These are phyloP conservation scores for Termitomyces sp. DNA, from an alignment of 768 basidiomycete species.

Conservation along the genomic window DNA sequence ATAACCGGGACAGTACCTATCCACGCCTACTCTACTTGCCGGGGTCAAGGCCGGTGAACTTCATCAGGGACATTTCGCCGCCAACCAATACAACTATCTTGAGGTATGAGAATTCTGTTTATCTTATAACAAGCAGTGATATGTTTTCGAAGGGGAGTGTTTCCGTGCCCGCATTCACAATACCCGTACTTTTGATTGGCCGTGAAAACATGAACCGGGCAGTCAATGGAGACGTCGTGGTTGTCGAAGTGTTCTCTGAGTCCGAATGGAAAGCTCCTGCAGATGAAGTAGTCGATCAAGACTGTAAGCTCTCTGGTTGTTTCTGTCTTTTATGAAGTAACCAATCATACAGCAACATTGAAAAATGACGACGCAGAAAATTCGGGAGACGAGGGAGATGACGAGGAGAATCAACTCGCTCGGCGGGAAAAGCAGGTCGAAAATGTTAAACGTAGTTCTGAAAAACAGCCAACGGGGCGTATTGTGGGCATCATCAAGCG, in stretches of 20 bases:
- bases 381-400: constrained; percentile 53
- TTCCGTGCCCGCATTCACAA: constrained; percentile 62
- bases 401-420: constrained; percentile 33
- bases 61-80: constrained; percentile 92
- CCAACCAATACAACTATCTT: constrained; percentile 93
- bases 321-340: background rate
- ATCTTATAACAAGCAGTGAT: background rate
- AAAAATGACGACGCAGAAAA: constrained; percentile 86
- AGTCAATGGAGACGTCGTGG: constrained; percentile 90
- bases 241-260: constrained; percentile 81
- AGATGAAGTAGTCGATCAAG: constrained; percentile 93
- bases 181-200: constrained; percentile 80
- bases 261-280: constrained; percentile 89
- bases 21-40: constrained; percentile 63
- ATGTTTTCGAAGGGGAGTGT: constrained; percentile 62
- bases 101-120: constrained; percentile 49
- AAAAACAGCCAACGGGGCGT: constrained; percentile 86
- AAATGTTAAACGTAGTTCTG: constrained; percentile 32
- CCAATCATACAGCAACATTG: constrained; percentile 50
- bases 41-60: constrained; percentile 83
- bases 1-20: constrained; percentile 60
- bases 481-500: constrained; percentile 91
- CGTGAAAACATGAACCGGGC: constrained; percentile 95
- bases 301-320: constrained; percentile 46
- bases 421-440: constrained; percentile 38